Evolutionary conservation across 768 basidiomycete genomes (phyloP).

Genomic region (Rhizopogon roseolus): DNA sequence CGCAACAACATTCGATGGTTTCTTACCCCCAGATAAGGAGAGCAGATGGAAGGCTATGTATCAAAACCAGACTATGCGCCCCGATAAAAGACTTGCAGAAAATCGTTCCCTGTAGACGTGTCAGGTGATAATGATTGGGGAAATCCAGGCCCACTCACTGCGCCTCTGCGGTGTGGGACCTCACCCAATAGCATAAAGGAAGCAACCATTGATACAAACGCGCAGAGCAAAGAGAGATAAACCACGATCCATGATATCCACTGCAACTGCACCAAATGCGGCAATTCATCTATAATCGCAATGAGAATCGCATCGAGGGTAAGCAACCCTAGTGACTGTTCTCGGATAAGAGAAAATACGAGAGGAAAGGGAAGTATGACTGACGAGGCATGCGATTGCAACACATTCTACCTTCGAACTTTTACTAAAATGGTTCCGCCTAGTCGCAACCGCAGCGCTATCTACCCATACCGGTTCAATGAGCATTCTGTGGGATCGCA

Average conservation of each 20-base stretch:
- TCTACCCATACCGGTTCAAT: slow-evolving; percentile 44
- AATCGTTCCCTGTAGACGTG: slow-evolving; percentile 15
- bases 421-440: slow-evolving; percentile 37
- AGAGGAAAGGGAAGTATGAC: too few relatives aligned
- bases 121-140: background rate
- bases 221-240: slow-evolving; percentile 33
- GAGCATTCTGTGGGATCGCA: slow-evolving; percentile 34
- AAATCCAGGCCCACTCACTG: slow-evolving; percentile 1
- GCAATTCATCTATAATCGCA: too few relatives aligned
- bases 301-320: slow-evolving; percentile 50
- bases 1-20: background rate
- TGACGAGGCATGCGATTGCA: too few relatives aligned
- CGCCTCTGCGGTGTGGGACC: slow-evolving; percentile 18
- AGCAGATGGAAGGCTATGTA: slow-evolving; percentile 28
- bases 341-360: too few relatives aligned
- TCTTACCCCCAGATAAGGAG: slow-evolving; percentile 27
- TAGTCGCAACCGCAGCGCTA: slow-evolving; percentile 28
- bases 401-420: slow-evolving; percentile 42
- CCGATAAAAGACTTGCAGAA: slow-evolving; percentile 14
- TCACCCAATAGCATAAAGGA: slow-evolving; percentile 31
- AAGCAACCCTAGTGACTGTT: slow-evolving; percentile 44
- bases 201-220: slow-evolving; percentile 29
- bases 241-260: slow-evolving; percentile 24
- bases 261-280: too few relatives aligned
- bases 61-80: slow-evolving; percentile 23